Evolutionary conservation across 2,329 filamentous ascomycete genomes (phyloP).

Genomic region (Botrytis deweyae): DNA sequence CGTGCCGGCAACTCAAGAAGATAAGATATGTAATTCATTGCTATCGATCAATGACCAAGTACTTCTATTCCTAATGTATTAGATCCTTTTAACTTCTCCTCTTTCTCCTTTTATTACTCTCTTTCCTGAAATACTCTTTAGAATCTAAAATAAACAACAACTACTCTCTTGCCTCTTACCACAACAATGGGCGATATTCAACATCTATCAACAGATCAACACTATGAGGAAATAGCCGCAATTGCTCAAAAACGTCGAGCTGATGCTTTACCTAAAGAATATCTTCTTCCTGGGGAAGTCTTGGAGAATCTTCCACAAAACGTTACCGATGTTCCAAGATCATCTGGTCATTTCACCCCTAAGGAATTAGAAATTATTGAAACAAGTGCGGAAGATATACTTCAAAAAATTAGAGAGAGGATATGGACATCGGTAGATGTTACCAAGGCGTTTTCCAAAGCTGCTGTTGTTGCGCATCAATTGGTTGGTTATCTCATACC

Average conservation of each 20-base stretch:
- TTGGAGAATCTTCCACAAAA: constrained; percentile 30
- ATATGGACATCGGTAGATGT: constrained; percentile 40
- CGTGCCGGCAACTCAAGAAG: not conserved
- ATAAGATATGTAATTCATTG: not conserved
- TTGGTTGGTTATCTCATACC: constrained; percentile 38
- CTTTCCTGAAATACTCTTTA: not conserved
- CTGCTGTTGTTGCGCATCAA: constrained; percentile 50
- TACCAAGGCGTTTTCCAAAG: constrained; percentile 48
- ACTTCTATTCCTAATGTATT: not conserved
- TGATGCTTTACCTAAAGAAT: constrained; percentile 37
- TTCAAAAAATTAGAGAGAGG: constrained; percentile 27
- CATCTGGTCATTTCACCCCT: constrained; percentile 17
- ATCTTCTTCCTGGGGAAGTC: constrained; percentile 32
- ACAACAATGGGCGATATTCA: constrained; percentile 8
- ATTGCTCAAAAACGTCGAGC: constrained; percentile 41
- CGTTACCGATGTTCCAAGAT: constrained; percentile 9
- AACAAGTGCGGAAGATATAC: constrained; percentile 31
- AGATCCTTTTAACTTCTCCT: not conserved
- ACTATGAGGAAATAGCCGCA: constrained; percentile 42
- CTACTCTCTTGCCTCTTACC: not conserved
- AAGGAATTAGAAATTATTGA: constrained; percentile 34
- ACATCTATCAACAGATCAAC: constrained; percentile 35
- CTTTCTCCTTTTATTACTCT: not conserved
- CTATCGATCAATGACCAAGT: not conserved
- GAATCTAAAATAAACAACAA: too few species aligned